Conservation (phyloP, 139 green algal genomes). For the Zygnema cylindricum region DNA sequence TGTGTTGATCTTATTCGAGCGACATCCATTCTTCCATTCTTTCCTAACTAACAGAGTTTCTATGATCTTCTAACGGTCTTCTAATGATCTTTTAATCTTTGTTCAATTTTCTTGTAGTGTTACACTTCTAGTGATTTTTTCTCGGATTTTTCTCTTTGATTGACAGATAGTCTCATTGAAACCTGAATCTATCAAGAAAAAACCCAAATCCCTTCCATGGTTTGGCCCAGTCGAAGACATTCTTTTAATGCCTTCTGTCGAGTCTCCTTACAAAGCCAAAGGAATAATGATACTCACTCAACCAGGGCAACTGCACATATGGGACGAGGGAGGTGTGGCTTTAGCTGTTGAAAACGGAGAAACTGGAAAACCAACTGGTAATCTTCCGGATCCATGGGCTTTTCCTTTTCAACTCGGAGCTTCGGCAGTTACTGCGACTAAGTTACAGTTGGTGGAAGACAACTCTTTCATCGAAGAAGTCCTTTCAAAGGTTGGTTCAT, state of each 20-base stretch:
- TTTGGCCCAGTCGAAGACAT: constrained; percentile 37
- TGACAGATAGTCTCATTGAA: constrained; percentile 1
- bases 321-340: constrained; percentile 16
- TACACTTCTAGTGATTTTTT: too few relatives aligned
- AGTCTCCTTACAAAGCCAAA: background rate
- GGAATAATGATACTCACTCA: constrained; percentile 12
- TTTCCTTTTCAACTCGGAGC: constrained; percentile 15
- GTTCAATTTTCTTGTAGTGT: too few relatives aligned
- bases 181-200: background rate
- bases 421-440: constrained; percentile 14
- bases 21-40: too few relatives aligned
- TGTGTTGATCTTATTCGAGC: too few relatives aligned
- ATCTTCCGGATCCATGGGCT: background rate
- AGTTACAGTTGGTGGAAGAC: background rate
- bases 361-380: background rate
- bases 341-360: background rate
- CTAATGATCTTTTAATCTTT: too few relatives aligned
- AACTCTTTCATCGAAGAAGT: background rate
- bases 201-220: constrained; percentile 12
- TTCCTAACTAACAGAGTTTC: too few relatives aligned
- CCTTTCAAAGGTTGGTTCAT: background rate
- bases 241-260: background rate
- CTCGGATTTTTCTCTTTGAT: too few relatives aligned
- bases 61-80: too few relatives aligned
- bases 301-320: constrained; percentile 40